These are phyloP conservation scores for Aureobasidium musti DNA, from an alignment of 2,329 filamentous ascomycete genomes.

Conservation along the genomic window DNA sequence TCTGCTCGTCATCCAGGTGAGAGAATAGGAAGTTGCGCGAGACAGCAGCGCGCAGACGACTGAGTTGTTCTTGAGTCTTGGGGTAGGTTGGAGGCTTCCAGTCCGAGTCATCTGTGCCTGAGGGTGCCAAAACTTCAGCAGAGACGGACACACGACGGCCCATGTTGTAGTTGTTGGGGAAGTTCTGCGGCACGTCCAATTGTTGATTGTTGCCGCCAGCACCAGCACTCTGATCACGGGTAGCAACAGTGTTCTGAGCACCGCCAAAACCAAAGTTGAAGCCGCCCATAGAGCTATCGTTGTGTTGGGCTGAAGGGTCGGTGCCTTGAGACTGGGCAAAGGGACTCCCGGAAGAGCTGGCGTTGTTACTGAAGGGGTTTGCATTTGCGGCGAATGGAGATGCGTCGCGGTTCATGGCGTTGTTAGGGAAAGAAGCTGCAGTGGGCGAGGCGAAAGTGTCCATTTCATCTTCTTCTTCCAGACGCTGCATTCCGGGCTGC, in stretches of 20 bases:
- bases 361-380: conserved; percentile 40
- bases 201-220: conserved; percentile 36
- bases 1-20: conserved; percentile 92
- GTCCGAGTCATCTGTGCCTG: conserved; percentile 78
- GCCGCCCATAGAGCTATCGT: conserved; percentile 40
- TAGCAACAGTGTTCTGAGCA: conserved; percentile 39
- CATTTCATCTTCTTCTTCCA: conserved; percentile 79
- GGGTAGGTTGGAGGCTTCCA: conserved; percentile 85
- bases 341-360: conserved; percentile 35
- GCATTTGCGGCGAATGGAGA: conserved; percentile 54
- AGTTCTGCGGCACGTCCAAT: conserved; percentile 63
- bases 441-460: conserved; percentile 76
- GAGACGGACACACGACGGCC: conserved; percentile 93
- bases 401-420: conserved; percentile 49
- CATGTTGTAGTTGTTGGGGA: conserved; percentile 92
- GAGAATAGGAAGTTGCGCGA: conserved; percentile 90
- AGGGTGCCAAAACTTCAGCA: conserved; percentile 92
- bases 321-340: conserved; percentile 34
- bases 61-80: conserved; percentile 79
- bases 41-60: conserved; percentile 77
- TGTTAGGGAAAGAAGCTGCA: conserved; percentile 48
- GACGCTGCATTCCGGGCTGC: conserved; percentile 56
- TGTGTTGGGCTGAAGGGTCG: conserved; percentile 28
- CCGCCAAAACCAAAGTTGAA: conserved; percentile 38
- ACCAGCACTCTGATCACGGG: conserved; percentile 47